Evolutionary conservation across 768 basidiomycete species (phyloP).

Genomic region (Tremella fuciformis): DNA sequence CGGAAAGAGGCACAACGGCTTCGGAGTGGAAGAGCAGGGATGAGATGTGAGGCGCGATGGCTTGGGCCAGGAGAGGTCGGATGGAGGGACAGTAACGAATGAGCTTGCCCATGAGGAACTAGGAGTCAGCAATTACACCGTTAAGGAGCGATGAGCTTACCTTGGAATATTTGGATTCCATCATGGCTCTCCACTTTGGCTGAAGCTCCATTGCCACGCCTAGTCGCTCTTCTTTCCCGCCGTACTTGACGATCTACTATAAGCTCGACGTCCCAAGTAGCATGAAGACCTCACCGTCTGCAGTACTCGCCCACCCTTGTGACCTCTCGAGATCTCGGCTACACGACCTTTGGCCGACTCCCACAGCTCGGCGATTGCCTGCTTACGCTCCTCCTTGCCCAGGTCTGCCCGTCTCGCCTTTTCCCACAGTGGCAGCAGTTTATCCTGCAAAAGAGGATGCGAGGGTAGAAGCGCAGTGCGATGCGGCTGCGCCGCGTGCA

Average conservation of each 20-base stretch:
- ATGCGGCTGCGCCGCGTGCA: slow-evolving; percentile 51
- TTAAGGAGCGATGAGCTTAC: slow-evolving; percentile 49
- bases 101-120: slow-evolving; percentile 51
- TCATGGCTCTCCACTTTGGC: slow-evolving; percentile 71
- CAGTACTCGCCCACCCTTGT: slow-evolving; percentile 70
- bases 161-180: slow-evolving; percentile 87
- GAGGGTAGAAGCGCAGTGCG: slow-evolving; percentile 48
- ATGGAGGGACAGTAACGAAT: slow-evolving; percentile 61
- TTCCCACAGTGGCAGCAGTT: slow-evolving; percentile 49
- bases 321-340: slow-evolving; percentile 81
- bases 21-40: slow-evolving; percentile 79
- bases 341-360: slow-evolving; percentile 72
- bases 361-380: slow-evolving; percentile 72
- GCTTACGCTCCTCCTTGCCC: slow-evolving; percentile 66
- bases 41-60: slow-evolving; percentile 73
- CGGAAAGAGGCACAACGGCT: slow-evolving; percentile 76
- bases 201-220: slow-evolving; percentile 80
- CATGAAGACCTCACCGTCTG: slow-evolving; percentile 68
- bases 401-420: slow-evolving; percentile 53
- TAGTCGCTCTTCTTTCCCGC: slow-evolving; percentile 68
- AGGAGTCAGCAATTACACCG: neutral
- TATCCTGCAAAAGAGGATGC: slow-evolving; percentile 47
- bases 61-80: slow-evolving; percentile 69
- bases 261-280: slow-evolving; percentile 33
- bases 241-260: slow-evolving; percentile 64